Evolutionary conservation across 2,329 filamentous ascomycete genomes (phyloP).

Genomic region (Didymosphaeria variabile): DNA sequence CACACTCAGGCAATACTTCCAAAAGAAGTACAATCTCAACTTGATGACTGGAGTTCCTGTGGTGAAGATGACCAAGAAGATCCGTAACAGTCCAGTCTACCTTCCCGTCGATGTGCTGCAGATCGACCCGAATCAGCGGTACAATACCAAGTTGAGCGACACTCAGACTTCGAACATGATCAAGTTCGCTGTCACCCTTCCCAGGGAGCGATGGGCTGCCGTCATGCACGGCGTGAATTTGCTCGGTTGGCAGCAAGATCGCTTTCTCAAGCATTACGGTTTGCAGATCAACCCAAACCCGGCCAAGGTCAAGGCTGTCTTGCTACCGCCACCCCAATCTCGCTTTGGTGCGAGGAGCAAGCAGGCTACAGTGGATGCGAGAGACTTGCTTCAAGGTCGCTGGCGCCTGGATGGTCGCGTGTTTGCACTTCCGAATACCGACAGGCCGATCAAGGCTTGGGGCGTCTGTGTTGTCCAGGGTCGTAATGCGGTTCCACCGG

Average conservation of each 20-base stretch:
- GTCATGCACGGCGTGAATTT: conserved; percentile 74
- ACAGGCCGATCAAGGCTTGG: conserved; percentile 73
- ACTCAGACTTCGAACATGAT: conserved; percentile 85
- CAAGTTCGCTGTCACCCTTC: conserved; percentile 86
- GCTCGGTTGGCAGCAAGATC: conserved; percentile 74
- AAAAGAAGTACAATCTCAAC: conserved; percentile 59
- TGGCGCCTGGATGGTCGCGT: conserved; percentile 89
- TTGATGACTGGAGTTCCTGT: conserved; percentile 63
- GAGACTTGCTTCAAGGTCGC: conserved; percentile 68
- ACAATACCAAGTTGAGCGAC: conserved; percentile 66
- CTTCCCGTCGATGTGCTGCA: conserved; percentile 66
- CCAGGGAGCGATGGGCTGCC: conserved; percentile 70
- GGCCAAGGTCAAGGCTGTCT: conserved; percentile 69
- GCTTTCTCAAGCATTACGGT: conserved; percentile 75
- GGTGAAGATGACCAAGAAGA: conserved; percentile 66
- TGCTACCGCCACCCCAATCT: conserved; percentile 76
- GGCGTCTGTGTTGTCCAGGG: conserved; percentile 73
- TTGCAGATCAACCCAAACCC: conserved; percentile 73
- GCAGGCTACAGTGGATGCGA: conserved; percentile 33
- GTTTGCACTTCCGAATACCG: conserved; percentile 72
- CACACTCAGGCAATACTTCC: conserved; percentile 68
- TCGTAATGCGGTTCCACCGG: conserved; percentile 55
- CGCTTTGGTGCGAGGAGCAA: conserved; percentile 62
- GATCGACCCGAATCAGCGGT: conserved; percentile 65
- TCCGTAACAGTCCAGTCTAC: conserved; percentile 52